A percentile compares a stretch with the other conserved stretches of the same genome.
phyloP scores from a whole-genome alignment of 148 eudicot species.

The Rhododendron vialii region DNA sequence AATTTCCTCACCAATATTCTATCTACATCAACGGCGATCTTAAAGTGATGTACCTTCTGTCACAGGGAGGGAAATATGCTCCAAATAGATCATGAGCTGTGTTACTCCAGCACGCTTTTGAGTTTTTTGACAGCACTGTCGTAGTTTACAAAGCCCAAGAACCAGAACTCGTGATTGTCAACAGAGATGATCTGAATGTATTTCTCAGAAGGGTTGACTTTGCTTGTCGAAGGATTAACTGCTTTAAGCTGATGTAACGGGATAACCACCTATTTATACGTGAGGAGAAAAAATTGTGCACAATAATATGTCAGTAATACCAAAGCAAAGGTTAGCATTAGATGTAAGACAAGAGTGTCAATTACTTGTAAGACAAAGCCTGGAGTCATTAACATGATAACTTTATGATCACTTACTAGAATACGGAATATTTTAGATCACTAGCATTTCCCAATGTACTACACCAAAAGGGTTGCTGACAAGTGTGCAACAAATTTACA shows the following conservation, averaged over 20 bases:
- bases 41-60: not conserved
- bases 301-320: not conserved
- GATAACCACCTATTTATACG: conserved; percentile 50
- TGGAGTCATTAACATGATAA: not conserved
- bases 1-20: not conserved
- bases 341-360: not conserved
- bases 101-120: conserved; percentile 41
- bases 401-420: not conserved
- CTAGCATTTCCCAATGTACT: not conserved
- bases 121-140: conserved; percentile 79
- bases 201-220: conserved; percentile 65
- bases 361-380: not conserved
- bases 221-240: conserved; percentile 71
- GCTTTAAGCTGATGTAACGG: conserved; percentile 82
- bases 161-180: conserved; percentile 92
- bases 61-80: not conserved
- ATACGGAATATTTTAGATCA: not conserved
- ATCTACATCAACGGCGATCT: conserved; percentile 3
- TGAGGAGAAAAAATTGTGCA: not conserved
- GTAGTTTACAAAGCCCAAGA: conserved; percentile 75
- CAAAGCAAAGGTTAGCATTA: not conserved
- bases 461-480: not conserved
- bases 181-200: conserved; percentile 79
- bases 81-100: conserved; percentile 8
- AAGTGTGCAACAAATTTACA: not conserved